Evolutionary conservation across 176 grass and related monocot genomes (phyloP), one percentile per base, ranked within the genome.

Genomic region (Secale cereale): DNA sequence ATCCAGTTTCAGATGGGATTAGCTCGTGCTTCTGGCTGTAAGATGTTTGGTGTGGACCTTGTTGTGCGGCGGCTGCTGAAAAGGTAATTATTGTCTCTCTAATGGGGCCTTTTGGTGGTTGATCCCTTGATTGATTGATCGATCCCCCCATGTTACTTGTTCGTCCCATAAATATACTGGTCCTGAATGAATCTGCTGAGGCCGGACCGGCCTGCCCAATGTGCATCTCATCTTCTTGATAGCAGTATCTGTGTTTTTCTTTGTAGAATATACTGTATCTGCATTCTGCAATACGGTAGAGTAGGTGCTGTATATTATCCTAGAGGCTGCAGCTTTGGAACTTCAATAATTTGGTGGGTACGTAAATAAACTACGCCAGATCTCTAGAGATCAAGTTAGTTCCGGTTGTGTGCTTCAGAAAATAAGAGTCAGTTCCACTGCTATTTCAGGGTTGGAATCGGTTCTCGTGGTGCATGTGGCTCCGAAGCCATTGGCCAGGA

Each of bases 91-190:
- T 80, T 83, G 59, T 83, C 36, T 8, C 43, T 78, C 11, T 83
- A 60, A 69, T 84, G 80, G 89, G 75, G n/a, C 85, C 89, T 79
- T 74, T 26, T 32, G 80, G 80, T 87, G 45, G 81, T 87, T 87
- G 46, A 80, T 80, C 68, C 59, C 68, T 84, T 69, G 35, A 67
- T 79, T 87, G 46, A 59, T 83, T 69, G 36, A 75, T 79, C 50
- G 46, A 59, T 83, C 71, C 50, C 35, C 1, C 80, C 75, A 87
- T 79, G 80, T 79, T 87, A 69, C 85, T 39, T 62, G 85, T 60
- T 17, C 36, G 66, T 84, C 80, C 59, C 46, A 59, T 57, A 79
- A 83, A 66, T 83, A 48, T 48, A 30, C 45, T 73, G 65, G 48
- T 66, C 59, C 66, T 83, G 35, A 87, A 79, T 82, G 32, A 86